Base-by-base conservation (phyloP, 495 filamentous ascomycete genomes). In the Hypoxylon lenormandii region DNA sequence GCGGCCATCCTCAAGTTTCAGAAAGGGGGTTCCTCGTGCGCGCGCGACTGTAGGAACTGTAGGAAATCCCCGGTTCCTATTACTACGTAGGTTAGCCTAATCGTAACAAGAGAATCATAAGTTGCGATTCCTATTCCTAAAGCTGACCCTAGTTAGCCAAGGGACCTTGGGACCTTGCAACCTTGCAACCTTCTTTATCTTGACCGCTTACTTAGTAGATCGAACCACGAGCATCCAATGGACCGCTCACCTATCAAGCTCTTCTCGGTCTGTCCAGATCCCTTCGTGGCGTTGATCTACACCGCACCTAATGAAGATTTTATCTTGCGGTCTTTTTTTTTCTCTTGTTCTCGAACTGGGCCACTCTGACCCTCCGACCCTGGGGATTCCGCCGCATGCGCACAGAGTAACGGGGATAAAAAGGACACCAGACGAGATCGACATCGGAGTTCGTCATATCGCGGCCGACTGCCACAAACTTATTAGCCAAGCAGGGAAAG, bases 161-260 rank as follows among this genome's bases (percentile, higher is more conserved):
- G 30, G 30, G 4, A 33, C 30, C 30, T 33, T 33, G 30, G 4
- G 40, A 38, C 50, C 30, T 52, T 51, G n/a, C n/a, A n/a, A n/a
- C n/a, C n/a, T 33, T 33, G 30, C 30, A 53, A 38, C 50, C 30
- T 52, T 51, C 46, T 50, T 42, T 72, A 59, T 76, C 71, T 76
- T 74, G 74, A 74, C 72, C 72, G 74, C 74, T 76, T 64, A 71
- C 50, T 59, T 53, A 50, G 49, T 59, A 69, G 64, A 70, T 71
- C 67, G 66, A 60, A 65, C 64, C 55, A 68, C 50, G 54, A 53
- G 38, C 40, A 30, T 60, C 59, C 57, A 72, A 57, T 69, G 51
- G 45, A 42, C 40, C 42, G 49, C 11, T 57, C 64, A 61, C 66
- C 60, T 71, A 60, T 66, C 53, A 40, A 56, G 40, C 46, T 28